Evolutionary conservation across 306 rosid species (phyloP).

Genomic region (Senna siamea): DNA sequence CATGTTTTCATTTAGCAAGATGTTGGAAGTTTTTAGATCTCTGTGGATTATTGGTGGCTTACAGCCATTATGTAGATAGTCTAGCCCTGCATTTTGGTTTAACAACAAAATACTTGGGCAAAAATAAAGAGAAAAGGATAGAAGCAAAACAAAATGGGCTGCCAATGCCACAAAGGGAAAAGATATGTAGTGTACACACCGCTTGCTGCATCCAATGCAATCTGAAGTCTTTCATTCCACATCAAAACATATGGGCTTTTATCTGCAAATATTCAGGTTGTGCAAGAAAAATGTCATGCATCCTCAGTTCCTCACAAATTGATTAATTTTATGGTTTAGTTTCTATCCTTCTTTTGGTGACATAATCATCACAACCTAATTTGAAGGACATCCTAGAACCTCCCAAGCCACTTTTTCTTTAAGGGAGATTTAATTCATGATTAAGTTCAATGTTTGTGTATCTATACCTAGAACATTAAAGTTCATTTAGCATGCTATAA

Average conservation of each 20-base stretch:
- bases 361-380: too few relatives aligned
- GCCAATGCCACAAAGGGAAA: neutral
- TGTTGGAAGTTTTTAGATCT: constrained; percentile 43
- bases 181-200: neutral
- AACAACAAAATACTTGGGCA: constrained; percentile 1
- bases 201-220: constrained; percentile 35
- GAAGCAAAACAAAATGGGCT: neutral
- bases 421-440: too few relatives aligned
- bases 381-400: neutral
- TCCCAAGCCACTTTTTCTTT: too few relatives aligned
- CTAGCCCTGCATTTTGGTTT: neutral
- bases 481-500: too few relatives aligned
- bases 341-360: too few relatives aligned
- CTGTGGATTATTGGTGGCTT: constrained; percentile 40
- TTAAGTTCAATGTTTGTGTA: too few relatives aligned
- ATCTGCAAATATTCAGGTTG: neutral
- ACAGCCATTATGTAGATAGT: neutral
- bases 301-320: neutral
- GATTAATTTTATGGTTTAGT: neutral
- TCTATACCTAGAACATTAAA: too few relatives aligned
- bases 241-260: constrained; percentile 17
- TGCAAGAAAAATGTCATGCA: neutral
- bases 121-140: neutral
- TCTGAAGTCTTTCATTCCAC: constrained; percentile 39
- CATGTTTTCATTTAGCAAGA: constrained; percentile 39